Percentiles rank a stretch among this genome's conserved stretches.
phyloP scores from a whole-genome alignment of 306 rosid genomes.

The Herpetospermum pedunculosum region DNA sequence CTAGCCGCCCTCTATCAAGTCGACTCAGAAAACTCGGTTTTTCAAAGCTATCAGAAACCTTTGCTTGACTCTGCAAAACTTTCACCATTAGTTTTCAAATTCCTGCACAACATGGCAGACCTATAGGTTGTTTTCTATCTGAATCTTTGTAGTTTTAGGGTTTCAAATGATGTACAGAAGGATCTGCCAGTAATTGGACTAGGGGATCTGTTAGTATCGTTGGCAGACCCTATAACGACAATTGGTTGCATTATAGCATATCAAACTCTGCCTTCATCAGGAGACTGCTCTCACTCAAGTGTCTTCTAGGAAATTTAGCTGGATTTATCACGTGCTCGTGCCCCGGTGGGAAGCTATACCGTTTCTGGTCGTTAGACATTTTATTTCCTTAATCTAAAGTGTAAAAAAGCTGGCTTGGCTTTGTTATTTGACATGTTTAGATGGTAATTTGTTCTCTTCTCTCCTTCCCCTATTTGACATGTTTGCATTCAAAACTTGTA shows the following conservation, averaged over 20 bases:
- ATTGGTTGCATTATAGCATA: background rate
- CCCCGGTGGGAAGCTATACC: background rate
- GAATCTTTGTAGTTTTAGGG: constrained; percentile 15
- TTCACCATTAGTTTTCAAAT: no score
- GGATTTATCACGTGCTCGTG: background rate
- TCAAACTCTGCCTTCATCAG: background rate
- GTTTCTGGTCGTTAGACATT: background rate
- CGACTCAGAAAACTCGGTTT: constrained; percentile 75
- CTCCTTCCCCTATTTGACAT: background rate
- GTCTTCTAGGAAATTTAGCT: background rate
- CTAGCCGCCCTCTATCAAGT: constrained; percentile 50
- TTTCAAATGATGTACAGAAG: background rate
- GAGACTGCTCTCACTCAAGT: background rate
- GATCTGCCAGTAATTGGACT: background rate
- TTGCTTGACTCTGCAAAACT: constrained; percentile 44
- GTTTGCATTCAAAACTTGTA: background rate
- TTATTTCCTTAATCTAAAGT: background rate
- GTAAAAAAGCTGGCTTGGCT: constrained; percentile 1
- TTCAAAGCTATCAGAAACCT: constrained; percentile 71
- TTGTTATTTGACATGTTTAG: background rate
- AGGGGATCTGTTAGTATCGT: background rate
- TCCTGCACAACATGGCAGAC: constrained; percentile 45
- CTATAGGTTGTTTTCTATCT: constrained; percentile 33
- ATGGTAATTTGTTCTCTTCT: background rate
- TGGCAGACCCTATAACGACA: background rate